Conservation (phyloP, 148 eudicot species). For the Amaranthus cruentus region DNA sequence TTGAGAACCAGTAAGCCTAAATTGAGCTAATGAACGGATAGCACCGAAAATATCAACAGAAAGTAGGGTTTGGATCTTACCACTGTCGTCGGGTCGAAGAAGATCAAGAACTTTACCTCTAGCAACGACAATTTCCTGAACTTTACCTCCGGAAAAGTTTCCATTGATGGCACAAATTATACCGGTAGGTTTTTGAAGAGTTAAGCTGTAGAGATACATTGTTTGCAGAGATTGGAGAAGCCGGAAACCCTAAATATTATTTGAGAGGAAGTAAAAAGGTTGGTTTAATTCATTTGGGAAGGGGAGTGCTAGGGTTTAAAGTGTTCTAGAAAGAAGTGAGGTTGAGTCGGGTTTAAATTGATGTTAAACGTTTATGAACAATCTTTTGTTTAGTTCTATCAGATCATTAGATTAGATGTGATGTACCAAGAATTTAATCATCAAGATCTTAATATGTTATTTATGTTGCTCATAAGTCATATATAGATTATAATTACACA, state of each 20-base stretch:
- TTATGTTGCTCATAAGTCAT: no score
- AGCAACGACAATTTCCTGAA: slow-evolving; percentile 78
- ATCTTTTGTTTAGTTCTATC: no score
- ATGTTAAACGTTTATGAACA: no score
- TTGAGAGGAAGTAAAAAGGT: no score
- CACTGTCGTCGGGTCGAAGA: slow-evolving; percentile 83
- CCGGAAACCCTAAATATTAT: not conserved
- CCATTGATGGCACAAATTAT: slow-evolving; percentile 75
- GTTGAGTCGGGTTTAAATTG: no score
- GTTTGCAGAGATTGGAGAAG: not conserved
- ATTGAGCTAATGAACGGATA: slow-evolving; percentile 78
- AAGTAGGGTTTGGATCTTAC: slow-evolving; percentile 84
- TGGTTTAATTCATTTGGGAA: no score
- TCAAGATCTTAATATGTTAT: no score
- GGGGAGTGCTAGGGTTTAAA: no score
- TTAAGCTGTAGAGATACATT: slow-evolving; percentile 90
- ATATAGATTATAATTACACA: no score
- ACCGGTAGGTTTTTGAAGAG: slow-evolving; percentile 86
- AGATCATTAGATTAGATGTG: no score
- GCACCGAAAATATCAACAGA: slow-evolving; percentile 87
- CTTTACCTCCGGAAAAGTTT: slow-evolving; percentile 77
- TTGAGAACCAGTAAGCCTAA: slow-evolving; percentile 82
- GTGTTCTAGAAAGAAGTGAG: no score
- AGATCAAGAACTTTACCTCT: slow-evolving; percentile 84
- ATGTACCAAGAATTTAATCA: no score